Evolutionary conservation across 345 rosid species (phyloP).

Genomic region (Geranium brycei): DNA sequence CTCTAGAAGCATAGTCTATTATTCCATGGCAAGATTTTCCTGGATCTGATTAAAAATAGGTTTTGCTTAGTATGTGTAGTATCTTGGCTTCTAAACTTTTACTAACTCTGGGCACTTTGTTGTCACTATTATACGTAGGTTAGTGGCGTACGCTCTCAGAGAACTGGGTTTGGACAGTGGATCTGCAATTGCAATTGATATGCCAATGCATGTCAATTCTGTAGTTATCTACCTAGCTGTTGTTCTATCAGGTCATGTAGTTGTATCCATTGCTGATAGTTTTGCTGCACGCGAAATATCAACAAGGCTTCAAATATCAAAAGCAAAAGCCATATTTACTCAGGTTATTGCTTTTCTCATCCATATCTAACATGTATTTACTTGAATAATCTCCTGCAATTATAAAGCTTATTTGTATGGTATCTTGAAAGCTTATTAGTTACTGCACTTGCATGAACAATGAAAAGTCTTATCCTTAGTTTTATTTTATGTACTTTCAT

Average conservation of each 20-base stretch:
- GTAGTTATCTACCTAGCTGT: constrained; percentile 86
- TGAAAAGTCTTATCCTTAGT: not conserved
- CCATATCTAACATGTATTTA: too few relatives aligned
- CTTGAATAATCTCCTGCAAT: too few relatives aligned
- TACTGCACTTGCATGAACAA: too few relatives aligned
- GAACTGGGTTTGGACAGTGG: constrained; percentile 54
- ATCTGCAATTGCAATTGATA: constrained; percentile 80
- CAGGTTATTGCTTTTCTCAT: constrained; percentile 36
- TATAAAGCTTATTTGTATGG: too few relatives aligned
- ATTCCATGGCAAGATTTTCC: not conserved
- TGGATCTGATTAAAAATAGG: not conserved
- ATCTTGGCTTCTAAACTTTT: too few relatives aligned
- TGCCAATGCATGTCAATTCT: constrained; percentile 86
- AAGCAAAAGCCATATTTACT: constrained; percentile 81
- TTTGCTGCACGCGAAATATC: constrained; percentile 78
- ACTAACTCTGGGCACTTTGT: not conserved
- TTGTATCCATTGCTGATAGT: constrained; percentile 97
- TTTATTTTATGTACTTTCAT: not conserved
- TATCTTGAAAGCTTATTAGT: too few relatives aligned
- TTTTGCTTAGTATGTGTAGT: not conserved
- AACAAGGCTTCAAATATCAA: constrained; percentile 71
- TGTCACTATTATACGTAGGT: constrained; percentile 34
- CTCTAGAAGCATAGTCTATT: not conserved
- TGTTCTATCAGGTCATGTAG: constrained; percentile 68
- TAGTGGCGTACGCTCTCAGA: constrained; percentile 58